Base-by-base conservation (phyloP, 2,329 filamentous ascomycete genomes). In the Karstenula rhodostoma region DNA sequence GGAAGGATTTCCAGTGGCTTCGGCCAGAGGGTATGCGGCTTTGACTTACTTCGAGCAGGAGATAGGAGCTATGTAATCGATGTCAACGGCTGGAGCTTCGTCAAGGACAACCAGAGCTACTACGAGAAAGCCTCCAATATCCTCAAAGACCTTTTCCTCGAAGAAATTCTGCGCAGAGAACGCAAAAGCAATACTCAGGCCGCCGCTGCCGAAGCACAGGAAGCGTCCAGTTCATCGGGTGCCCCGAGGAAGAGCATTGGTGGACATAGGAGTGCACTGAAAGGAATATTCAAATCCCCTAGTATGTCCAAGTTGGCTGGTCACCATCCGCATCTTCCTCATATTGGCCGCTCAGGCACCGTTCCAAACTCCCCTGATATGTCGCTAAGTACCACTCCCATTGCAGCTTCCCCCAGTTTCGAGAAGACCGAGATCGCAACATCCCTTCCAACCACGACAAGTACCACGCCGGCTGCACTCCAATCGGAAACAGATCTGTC, bases 31-130 rank as follows among this genome's bases (percentile, higher is more conserved):
- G 94, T 99, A 2, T 99, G 95, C 74, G 95, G 95, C 0, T 99
- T 99, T 72, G 95, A 99, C 76, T 84, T 99, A 61, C 83, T 99
- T 58, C 89, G 96, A 29, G 93, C 94, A 13, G 89, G 88, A 52
- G 92, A 93, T 17, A 92, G 92, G 77, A 98, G 94, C 76, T 99
- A 93, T 79, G 95, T 99, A 51, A 99, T 99, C 67, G 95, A 99
- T 72, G 95, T 99, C 69, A 99, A 99, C 77, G 95, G 95, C 13
- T 99, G 96, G 96, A 98, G 94, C 74, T 99, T 99, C 72, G 95
- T 99, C 77, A 99, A 99, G 77, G 96, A 99, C 77, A 99, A 99
- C 71, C 94, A 97, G 64, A 94, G 96, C 62, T 99, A 99, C 78
- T 99, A 99, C 76, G 92, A 98, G 72, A 92, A 93, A 72, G 95